Evolutionary conservation across 106 monocot species (phyloP), one percentile per base, ranked within the genome.

Genomic region (Dioscorea zingiberensis): DNA sequence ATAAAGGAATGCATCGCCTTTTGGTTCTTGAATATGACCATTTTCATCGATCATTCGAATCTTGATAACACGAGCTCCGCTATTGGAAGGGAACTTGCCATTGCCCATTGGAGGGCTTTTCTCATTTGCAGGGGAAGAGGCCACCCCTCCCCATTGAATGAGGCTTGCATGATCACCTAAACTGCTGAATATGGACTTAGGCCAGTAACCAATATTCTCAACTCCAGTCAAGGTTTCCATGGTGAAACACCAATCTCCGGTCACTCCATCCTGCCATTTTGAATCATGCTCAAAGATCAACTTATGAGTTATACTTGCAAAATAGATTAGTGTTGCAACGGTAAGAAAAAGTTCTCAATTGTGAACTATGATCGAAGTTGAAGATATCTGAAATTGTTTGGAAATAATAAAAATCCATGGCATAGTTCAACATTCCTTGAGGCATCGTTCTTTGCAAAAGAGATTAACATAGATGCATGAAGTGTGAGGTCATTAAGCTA

Each of bases 131-230:
- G 17, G 27, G 21, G 29, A 68, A 2, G 2, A 21, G 3, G 44
- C 68, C 3, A 32, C 13, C 32, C 68, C 68, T 44, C 68, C 68
- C 19, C 14, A 55, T 10, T 44, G 29, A 45, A 57, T 25, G 2
- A 3, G 13, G 15, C 12, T 24, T 0, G 68, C 54, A 38, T 47
- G 11, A 13, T 68, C 24, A 9, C 47, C 56, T 68, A 68, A 22
- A 45, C 32, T 29, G 16, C 30, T 55, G 44, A 57, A 68, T 3
- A 68, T 18, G 6, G 55, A 32, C 21, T 44, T 68, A 9, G 68
- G 68, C 68, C 68, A 68, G 44, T 68, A 68, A 19, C 68, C 68
- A 11, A 68, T 56, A 3, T 29, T 17, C 48, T 68, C 29, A 7
- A 28, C 15, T 28, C 26, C 67, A 13, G 13, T 23, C 14, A 25